Base-by-base conservation (phyloP, 2,329 filamentous ascomycete species). In the Colletotrichum neosansevieriae region DNA sequence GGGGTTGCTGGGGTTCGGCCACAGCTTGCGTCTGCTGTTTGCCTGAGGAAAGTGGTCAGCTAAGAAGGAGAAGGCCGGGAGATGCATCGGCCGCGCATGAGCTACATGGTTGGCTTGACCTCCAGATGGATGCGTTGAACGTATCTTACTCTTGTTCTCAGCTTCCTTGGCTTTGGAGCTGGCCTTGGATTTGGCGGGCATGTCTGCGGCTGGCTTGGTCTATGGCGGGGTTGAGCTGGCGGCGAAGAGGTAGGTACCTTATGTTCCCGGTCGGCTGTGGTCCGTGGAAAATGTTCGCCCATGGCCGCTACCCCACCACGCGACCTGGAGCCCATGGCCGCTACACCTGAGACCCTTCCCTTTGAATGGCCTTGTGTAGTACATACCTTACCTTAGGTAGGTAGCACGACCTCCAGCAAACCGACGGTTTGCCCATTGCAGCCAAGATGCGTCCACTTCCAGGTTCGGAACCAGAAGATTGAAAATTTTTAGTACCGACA, bases 141-240 rank as follows among this genome's bases (percentile, higher is more conserved):
- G 7, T 12, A 17, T 70, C 70, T 21, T 47, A 71, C 70, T 69
- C 40, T 71, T 70, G 12, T 40, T 59, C 49, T 68, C 70, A 68
- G 70, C 70, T 70, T 71, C 68, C 64, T 71, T 72, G 70, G 73
- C 74, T 74, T 79, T 79, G 72, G 75, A 76, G 73, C 74, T 75
- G 72, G 70, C 73, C 76, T 79, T 79, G 71, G 76, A 70, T 73
- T 79, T 80, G 71, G 77, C 76, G 70, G 78, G 78, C 78, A 80
- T 80, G 56, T 71, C 68, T 67, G 69, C 69, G 66, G 66, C 61
- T 60, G 69, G 57, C 40, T 59, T 57, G 57, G 49, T 56, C 24
- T 38, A 63, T 69, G 73, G 74, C 71, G 70, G 63, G 47, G 64
- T 56, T 58, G 57, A 69, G 47, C 51, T 62, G 58, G 57, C 40